These are phyloP conservation scores for Dioscorea zingiberensis DNA, from an alignment of 106 monocot genomes.

Conservation along the genomic window DNA sequence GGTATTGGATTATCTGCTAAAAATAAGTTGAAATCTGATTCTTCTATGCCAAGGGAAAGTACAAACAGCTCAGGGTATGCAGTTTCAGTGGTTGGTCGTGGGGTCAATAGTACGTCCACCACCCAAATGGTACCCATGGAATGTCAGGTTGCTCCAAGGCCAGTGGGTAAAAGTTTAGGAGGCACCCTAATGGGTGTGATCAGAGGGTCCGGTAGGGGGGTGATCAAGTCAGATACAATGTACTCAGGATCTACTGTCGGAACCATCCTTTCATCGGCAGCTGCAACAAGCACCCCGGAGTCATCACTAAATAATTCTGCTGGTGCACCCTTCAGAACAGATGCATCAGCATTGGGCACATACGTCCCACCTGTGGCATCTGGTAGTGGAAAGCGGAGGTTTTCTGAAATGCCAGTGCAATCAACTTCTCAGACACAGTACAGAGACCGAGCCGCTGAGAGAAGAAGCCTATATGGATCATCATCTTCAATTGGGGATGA, in stretches of 20 bases:
- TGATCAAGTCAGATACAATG: conserved; percentile 62
- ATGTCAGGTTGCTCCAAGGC: conserved; percentile 34
- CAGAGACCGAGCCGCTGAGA: conserved; percentile 95
- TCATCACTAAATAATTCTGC: conserved; percentile 1
- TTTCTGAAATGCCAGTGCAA: conserved; percentile 80
- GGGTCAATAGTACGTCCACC: conserved; percentile 7
- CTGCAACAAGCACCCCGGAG: conserved; percentile 5
- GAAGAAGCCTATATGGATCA: conserved; percentile 89
- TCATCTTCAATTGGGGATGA: conserved; percentile 45
- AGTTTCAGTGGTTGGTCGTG: conserved; percentile 14
- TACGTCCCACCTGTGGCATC: conserved; percentile 32
- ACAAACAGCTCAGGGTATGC: conserved; percentile 19
- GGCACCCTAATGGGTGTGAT: conserved; percentile 78
- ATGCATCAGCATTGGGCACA: conserved; percentile 73
- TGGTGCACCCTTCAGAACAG: conserved; percentile 70
- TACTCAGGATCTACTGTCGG: conserved; percentile 24
- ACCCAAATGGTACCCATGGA: conserved; percentile 24
- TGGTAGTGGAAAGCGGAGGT: conserved; percentile 76
- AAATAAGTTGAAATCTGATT: conserved; percentile 46
- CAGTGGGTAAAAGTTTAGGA: conserved; percentile 46
- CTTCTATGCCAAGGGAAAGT: conserved; percentile 18
- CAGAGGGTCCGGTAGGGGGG: conserved; percentile 63
- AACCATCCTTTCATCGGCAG: conserved; percentile 4
- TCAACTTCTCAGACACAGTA: conserved; percentile 48
- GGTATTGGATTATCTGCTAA: conserved; percentile 20